Base-by-base conservation (phyloP, 1,284 basidiomycete species). In the Bjerkandera adusta region DNA sequence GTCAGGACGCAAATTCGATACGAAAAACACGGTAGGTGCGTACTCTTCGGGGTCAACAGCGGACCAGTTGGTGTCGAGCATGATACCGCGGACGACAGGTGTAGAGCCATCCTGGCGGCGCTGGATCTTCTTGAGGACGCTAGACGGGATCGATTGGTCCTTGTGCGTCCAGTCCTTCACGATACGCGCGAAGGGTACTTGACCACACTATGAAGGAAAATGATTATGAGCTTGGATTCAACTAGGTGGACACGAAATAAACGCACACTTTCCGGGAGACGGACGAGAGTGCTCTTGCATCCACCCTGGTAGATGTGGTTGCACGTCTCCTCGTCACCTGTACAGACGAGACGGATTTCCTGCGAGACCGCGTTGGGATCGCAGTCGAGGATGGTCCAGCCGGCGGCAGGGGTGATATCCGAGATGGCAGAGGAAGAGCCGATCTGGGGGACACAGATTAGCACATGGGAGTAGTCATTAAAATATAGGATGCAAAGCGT, bases 351-450 rank as follows among this genome's bases (percentile, higher is more conserved):
- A 7, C 73, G 71, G 40, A 81, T 71, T 39, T 73, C 67, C 51
- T 80, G 77, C 15, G 64, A 49, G 5, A 65, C 53, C 1, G 60
- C 54, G 40, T 67, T 62, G 2, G 70, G 50, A 37, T 71, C 63
- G 54, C 78, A 80, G 43, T 60, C 65, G 35, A 77, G 51, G 42
- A 81, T 76, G 16, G 67, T 59, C 77, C 78, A 81, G 36, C 76
- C 77, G 11, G 73, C 75, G 5, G 75, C 75, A 6, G 59, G 40
- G 1, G 78, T 79, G 44, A 81, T 71, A 54, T 81, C 78, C 3
- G 75, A 71, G 33, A 81, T 73, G 3, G 73, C 64, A 22, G 57
- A 57, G 1, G 64, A 42, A 1, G 70, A 59, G 5, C 76, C 76
- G 11, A 47, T 27, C 49, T 57, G 21, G 13, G 16, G 4, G 16